phyloP scores from a whole-genome alignment of 2,329 filamentous ascomycete species.

The Scedosporium apiospermum region DNA sequence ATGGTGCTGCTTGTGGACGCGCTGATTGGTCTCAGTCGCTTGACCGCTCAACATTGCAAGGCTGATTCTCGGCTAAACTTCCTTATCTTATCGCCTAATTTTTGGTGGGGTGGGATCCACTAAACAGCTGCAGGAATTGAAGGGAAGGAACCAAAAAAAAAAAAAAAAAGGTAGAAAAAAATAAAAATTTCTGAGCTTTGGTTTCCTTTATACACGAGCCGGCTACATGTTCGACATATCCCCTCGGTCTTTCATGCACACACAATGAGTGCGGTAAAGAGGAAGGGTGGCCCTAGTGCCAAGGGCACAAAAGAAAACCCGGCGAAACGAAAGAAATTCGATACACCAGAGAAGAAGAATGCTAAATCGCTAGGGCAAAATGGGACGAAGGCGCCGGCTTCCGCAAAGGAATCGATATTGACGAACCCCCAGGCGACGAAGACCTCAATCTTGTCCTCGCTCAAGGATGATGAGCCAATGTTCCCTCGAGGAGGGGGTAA shows the following conservation, averaged over 20 bases:
- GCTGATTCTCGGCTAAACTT: background rate
- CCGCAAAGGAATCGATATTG: constrained; percentile 12
- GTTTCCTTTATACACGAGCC: constrained; percentile 6
- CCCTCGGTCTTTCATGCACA: constrained; percentile 11
- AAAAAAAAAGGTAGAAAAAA: constrained; percentile 20
- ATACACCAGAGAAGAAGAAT: constrained; percentile 43
- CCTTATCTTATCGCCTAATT: constrained; percentile 10
- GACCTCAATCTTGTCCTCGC: constrained; percentile 30
- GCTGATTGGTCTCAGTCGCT: background rate
- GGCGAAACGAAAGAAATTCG: constrained; percentile 38
- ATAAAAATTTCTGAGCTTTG: constrained; percentile 19
- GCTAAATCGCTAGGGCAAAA: constrained; percentile 39
- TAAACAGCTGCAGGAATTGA: background rate
- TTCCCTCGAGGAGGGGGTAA: constrained; percentile 92
- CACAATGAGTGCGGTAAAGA: constrained; percentile 39
- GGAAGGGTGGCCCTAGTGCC: constrained; percentile 5
- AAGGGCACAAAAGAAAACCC: constrained; percentile 5
- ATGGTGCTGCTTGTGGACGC: background rate
- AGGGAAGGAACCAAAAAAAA: constrained; percentile 9
- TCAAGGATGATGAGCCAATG: constrained; percentile 73
- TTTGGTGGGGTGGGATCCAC: constrained; percentile 2
- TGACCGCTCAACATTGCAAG: background rate
- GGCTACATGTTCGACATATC: background rate
- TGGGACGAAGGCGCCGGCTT: constrained; percentile 10
- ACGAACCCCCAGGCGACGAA: constrained; percentile 26